Evolutionary conservation across 805 yeast genomes (phyloP), one percentile per base, ranked within the genome.

Genomic region (Starmerella apicola): DNA sequence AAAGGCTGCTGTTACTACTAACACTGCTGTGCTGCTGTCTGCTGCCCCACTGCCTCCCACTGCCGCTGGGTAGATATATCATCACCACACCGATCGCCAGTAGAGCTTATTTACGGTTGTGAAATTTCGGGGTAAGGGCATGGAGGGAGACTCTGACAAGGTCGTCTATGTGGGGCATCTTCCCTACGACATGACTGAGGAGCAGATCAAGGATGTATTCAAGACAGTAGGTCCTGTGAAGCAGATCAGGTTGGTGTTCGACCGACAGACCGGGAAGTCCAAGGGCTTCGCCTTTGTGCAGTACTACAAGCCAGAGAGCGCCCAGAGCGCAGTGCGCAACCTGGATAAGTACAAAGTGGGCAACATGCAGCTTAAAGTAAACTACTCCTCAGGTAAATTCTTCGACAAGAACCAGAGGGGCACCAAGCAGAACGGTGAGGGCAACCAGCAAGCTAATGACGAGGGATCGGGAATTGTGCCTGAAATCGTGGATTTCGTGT

Each of bases 111-210:
- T n/a, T n/a, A n/a, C n/a, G n/a, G n/a, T n/a, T n/a, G n/a, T n/a
- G n/a, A n/a, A n/a, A n/a, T n/a, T n/a, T n/a, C n/a, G n/a, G n/a
- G n/a, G n/a, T n/a, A n/a, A n/a, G 30, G 10, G 17, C 30, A 23
- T 12, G 26, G 26, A 8, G 12, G 26, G 12, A 8, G 30, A 27
- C 8, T 15, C 30, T 52, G 50, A 54, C 13, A 46, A 44, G 25
- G 72, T 71, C 25, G 79, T 84, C 2, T 81, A 81, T 52, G 72
- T 86, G 31, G 94, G 95, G 3, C 78, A 83, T 13, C 81, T 88
- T 28, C 97, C 97, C 1, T 84, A 77, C 56, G 96, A 88, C 53
- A 84, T 81, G 54, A 81, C 95, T 0, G 97, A 88, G 57, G 94
- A 84, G 51, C 96, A 86, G 58, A 78, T 88, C n/a, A 61, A 73